These are phyloP conservation scores for Exophiala sp. DNA, from an alignment of 2,329 filamentous ascomycete species.

Conservation along the genomic window DNA sequence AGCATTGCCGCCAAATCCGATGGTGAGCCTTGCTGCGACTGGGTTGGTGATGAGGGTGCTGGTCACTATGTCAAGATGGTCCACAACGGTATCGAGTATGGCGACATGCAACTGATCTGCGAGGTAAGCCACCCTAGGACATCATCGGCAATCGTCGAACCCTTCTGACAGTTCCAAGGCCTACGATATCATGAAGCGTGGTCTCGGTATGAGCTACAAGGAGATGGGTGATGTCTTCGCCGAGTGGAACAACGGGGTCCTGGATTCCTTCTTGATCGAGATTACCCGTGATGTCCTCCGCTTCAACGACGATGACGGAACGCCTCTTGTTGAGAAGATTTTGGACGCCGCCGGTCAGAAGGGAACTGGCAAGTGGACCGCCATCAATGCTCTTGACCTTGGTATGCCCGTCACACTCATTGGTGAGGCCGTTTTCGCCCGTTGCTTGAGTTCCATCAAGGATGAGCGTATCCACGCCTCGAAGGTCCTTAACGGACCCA, in stretches of 20 bases:
- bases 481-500: conserved; percentile 69
- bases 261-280: conserved; percentile 98
- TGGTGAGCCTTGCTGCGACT: conserved; percentile 95
- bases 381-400: conserved; percentile 96
- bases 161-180: conserved; percentile 55
- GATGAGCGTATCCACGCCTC: conserved; percentile 80
- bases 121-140: conserved; percentile 59
- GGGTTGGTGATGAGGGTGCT: conserved; percentile 98
- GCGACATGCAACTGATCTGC: conserved; percentile 99
- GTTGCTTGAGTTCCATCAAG: conserved; percentile 93
- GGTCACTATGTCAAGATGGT: conserved; percentile 99
- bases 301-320: conserved; percentile 92
- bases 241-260: conserved; percentile 97
- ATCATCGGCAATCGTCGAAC: not conserved
- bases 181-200: conserved; percentile 99
- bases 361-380: conserved; percentile 99
- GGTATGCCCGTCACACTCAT: conserved; percentile 98
- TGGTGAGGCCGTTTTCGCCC: conserved; percentile 90
- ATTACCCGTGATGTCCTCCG: conserved; percentile 98
- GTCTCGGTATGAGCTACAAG: conserved; percentile 79
- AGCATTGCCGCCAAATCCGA: conserved; percentile 96
- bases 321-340: conserved; percentile 94
- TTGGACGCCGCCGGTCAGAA: conserved; percentile 98
- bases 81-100: conserved; percentile 99
- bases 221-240: conserved; percentile 93